Base-by-base conservation (phyloP, 805 yeast species). In the Yarrowia phangngaensis region DNA sequence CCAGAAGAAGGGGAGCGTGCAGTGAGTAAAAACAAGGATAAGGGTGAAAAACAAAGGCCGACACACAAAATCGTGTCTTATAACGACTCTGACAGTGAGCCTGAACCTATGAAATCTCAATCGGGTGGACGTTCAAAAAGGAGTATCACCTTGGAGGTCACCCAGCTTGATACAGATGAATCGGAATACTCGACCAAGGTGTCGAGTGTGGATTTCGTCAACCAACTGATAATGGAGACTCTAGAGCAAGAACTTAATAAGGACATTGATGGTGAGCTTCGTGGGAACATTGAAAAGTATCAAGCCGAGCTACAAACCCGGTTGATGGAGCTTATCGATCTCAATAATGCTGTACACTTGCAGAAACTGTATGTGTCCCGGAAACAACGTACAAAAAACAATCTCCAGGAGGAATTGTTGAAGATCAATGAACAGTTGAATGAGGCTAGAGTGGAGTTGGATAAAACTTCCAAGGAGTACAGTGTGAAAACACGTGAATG, bases 171-270 rank as follows among this genome's bases (percentile, higher is more conserved):
- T 12, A 27, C 32, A 6, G 32, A 38, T 13, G 45, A 38, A 11
- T 13, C 45, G 1, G 45, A 38, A 19, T 38, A 19, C 8, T 9
- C 32, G 5, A 14, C 45, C n/a, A 17, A 20, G 27, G 45, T 38
- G 6, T 26, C 45, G 4, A 27, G 9, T 19, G 45, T 38, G 3
- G 45, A 38, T 13, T 38, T 38, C 16, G 45, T 38, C 26, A 38
- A 32, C 11, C 45, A 38, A 13, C 26, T 38, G 45, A 17, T 38
- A 0, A 23, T 38, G 4, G 45, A 38, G 24, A 26, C 45, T 4
- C 20, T 38, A 19, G 14, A 38, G 9, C 45, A 27, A 6, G 31
- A 26, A 6, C 32, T 19, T 11, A 28, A 20, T 13, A 38, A 38
- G 11, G 19, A 26, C 9, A 24, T 27, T 13, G 45, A 38, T 9